These are phyloP conservation scores for Cyphellophora europaea DNA, from an alignment of 2,329 filamentous ascomycete genomes.

Conservation along the genomic window DNA sequence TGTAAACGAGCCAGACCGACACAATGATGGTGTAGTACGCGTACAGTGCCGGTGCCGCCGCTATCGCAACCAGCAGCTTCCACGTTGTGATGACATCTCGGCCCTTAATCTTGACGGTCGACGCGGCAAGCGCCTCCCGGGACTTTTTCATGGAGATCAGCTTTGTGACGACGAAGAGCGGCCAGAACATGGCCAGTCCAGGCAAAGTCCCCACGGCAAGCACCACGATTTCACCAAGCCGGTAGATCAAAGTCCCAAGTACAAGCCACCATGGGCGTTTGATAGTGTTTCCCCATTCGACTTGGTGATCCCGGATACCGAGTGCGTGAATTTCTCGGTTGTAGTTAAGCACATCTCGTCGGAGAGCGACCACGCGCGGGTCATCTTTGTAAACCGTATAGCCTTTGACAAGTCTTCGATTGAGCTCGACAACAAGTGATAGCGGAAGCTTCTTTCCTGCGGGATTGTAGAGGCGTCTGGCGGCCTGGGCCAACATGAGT, in stretches of 20 bases:
- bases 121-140: constrained; percentile 72
- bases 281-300: constrained; percentile 60
- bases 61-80: constrained; percentile 84
- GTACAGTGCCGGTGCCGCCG: constrained; percentile 72
- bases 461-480: constrained; percentile 84
- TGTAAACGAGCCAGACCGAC: constrained; percentile 67
- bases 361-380: constrained; percentile 66
- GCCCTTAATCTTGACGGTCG: constrained; percentile 79
- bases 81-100: constrained; percentile 87
- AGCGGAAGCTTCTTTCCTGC: constrained; percentile 89
- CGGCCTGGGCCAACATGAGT: constrained; percentile 89
- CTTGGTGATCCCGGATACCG: constrained; percentile 85
- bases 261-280: constrained; percentile 71
- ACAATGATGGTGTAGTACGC: constrained; percentile 69
- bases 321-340: constrained; percentile 79
- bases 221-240: constrained; percentile 65
- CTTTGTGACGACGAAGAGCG: constrained; percentile 78
- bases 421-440: constrained; percentile 87
- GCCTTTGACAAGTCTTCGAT: constrained; percentile 79
- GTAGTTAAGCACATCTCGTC: constrained; percentile 69
- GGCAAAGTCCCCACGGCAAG: constrained; percentile 76
- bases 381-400: constrained; percentile 92
- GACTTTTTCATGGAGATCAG: constrained; percentile 74
- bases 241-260: constrained; percentile 67
- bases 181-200: constrained; percentile 76